Base-by-base conservation (phyloP, 345 rosid species). In the Euphorbia tirucalli region DNA sequence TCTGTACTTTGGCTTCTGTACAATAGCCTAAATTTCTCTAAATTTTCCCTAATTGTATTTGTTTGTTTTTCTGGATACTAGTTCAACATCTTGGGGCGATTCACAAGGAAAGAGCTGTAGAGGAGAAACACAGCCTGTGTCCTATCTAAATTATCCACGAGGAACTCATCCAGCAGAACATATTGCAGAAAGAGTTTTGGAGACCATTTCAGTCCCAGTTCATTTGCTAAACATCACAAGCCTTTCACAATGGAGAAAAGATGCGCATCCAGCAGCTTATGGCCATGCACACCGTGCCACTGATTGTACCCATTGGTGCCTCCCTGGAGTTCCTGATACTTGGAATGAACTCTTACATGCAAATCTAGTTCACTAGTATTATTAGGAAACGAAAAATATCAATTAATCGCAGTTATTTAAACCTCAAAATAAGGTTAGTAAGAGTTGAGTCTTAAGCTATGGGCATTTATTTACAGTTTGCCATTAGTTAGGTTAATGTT, bases 131-230 rank as follows among this genome's bases (percentile, higher is more conserved):
- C 43, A 66, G 55, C 90, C 95, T 0, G 13, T 70, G 4, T 55
- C 11, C 5, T 87, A 82, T 56, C 55, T 62, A 0, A 71, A 5
- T 0, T 85, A 89, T 27, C 80, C 74, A 7, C 88, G 77, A 15
- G 84, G 89, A 4, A 73, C 74, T 27, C 86, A 80, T 57, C 77
- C 71, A 0, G 98, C 93, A 1, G 86, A 88, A 65, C 13, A n/a
- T 66, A 9, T 32, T 83, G 16, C 70, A 75, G 73, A 84, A 64
- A 65, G 85, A 52, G 48, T 84, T 0, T 9, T 56, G 6, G 5
- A 52, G 1, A 52, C 21, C 18, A 72, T 85, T 66, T 46, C 62
- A 9, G 81, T 74, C 64, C 78, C 76, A 5, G 84, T 79, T 56
- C n/a, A 66, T 49, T 31, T 77, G 46, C 59, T 77, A 16, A 61